phyloP scores from a whole-genome alignment of 73 alveolate species.

The Paramecium sexaurelia region DNA sequence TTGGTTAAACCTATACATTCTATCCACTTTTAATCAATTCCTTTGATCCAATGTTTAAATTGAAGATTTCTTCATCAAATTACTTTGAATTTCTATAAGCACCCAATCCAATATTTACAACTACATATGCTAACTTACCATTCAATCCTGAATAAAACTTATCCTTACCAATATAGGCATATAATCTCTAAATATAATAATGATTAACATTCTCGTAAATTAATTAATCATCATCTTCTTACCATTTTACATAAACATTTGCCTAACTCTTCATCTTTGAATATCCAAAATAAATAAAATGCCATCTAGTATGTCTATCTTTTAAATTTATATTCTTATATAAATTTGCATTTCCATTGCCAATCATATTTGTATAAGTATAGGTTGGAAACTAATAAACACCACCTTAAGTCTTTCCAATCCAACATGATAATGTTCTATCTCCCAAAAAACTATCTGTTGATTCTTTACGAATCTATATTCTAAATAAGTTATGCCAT shows the following conservation, averaged over 20 bases:
- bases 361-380: constrained; percentile 53
- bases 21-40: neutral
- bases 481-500: constrained; percentile 55
- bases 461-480: neutral
- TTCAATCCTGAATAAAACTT: constrained; percentile 20
- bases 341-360: constrained; percentile 52
- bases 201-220: constrained; percentile 12
- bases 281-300: constrained; percentile 26
- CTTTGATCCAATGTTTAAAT: neutral
- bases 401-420: constrained; percentile 10
- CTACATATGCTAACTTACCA: constrained; percentile 33
- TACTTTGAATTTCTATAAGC: neutral
- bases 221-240: neutral
- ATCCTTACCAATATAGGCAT: constrained; percentile 38
- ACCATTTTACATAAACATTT: constrained; percentile 29
- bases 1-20: neutral
- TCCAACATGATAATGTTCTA: constrained; percentile 49
- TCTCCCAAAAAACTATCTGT: constrained; percentile 41
- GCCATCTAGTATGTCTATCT: constrained; percentile 19
- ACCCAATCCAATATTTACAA: constrained; percentile 4
- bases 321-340: constrained; percentile 21
- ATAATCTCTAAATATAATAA: neutral
- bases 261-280: neutral
- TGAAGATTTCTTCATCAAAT: neutral
- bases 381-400: constrained; percentile 45